phyloP scores from a whole-genome alignment of 768 basidiomycete genomes.

The Leccinellum luteum region DNA sequence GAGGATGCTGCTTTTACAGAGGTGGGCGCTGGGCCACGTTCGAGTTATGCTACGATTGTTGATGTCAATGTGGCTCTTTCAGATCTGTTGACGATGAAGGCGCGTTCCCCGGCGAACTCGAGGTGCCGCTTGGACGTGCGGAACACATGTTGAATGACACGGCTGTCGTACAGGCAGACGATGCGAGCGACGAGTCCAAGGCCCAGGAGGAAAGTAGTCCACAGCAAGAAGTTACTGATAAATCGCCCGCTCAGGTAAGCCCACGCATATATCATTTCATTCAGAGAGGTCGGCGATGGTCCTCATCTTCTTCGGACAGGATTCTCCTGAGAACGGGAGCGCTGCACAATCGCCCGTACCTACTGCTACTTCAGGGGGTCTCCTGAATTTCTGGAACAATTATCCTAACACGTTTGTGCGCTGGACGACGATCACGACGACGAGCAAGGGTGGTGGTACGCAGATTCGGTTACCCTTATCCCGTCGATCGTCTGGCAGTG shows the following conservation, averaged over 20 bases:
- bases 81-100: constrained; percentile 59
- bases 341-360: constrained; percentile 17
- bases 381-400: constrained; percentile 59
- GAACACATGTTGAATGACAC: constrained; percentile 52
- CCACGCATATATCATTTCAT: background rate
- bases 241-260: constrained; percentile 22
- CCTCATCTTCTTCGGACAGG: constrained; percentile 11
- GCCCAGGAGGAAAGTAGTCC: constrained; percentile 15
- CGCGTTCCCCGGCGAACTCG: constrained; percentile 58
- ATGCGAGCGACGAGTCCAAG: constrained; percentile 15
- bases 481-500: constrained; percentile 20
- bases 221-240: constrained; percentile 21
- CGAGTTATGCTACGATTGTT: background rate
- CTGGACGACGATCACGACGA: constrained; percentile 38
- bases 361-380: constrained; percentile 35
- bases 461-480: constrained; percentile 20
- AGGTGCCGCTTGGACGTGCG: constrained; percentile 57
- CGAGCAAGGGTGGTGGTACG: constrained; percentile 21
- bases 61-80: background rate
- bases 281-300: background rate
- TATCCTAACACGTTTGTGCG: constrained; percentile 59
- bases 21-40: constrained; percentile 39
- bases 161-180: constrained; percentile 9
- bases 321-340: constrained; percentile 26
- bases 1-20: constrained; percentile 64